Evolutionary conservation across 2,329 filamentous ascomycete species (phyloP).

Genomic region (Hortaea sp.): DNA sequence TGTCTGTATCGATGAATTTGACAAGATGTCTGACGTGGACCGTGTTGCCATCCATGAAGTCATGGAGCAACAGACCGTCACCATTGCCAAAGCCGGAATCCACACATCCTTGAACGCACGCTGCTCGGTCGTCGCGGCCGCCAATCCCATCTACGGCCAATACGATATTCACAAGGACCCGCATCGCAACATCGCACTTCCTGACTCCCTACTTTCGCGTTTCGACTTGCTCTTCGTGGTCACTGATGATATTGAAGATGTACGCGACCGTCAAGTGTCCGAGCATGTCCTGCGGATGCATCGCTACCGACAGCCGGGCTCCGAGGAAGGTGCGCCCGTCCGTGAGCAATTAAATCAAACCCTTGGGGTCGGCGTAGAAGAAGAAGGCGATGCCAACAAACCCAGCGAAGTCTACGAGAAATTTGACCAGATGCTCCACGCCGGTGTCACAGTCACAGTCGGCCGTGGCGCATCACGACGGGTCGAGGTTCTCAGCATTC

Average conservation of each 20-base stretch:
- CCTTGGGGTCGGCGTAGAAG: conserved; percentile 76
- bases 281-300: conserved; percentile 98
- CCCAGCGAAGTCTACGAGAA: conserved; percentile 92
- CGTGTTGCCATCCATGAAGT: conserved; percentile 99
- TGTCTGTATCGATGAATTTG: conserved; percentile 98
- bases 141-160: conserved; percentile 95
- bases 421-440: conserved; percentile 90
- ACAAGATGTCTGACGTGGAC: conserved; percentile 99
- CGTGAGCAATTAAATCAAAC: conserved; percentile 77
- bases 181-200: conserved; percentile 95
- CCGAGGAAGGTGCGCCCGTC: conserved; percentile 88
- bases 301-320: conserved; percentile 81
- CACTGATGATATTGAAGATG: conserved; percentile 95
- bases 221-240: conserved; percentile 97
- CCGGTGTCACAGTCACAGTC: conserved; percentile 69
- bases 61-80: conserved; percentile 99
- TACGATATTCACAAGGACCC: conserved; percentile 98
- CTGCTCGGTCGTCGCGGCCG: conserved; percentile 91
- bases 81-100: conserved; percentile 96
- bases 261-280: conserved; percentile 79
- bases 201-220: conserved; percentile 92
- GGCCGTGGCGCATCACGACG: conserved; percentile 66
- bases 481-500: conserved; percentile 83
- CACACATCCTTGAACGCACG: conserved; percentile 95
- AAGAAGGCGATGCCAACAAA: conserved; percentile 61